phyloP scores from a whole-genome alignment of 2,329 filamentous ascomycete species.

The Lasiodiplodia sp. region DNA sequence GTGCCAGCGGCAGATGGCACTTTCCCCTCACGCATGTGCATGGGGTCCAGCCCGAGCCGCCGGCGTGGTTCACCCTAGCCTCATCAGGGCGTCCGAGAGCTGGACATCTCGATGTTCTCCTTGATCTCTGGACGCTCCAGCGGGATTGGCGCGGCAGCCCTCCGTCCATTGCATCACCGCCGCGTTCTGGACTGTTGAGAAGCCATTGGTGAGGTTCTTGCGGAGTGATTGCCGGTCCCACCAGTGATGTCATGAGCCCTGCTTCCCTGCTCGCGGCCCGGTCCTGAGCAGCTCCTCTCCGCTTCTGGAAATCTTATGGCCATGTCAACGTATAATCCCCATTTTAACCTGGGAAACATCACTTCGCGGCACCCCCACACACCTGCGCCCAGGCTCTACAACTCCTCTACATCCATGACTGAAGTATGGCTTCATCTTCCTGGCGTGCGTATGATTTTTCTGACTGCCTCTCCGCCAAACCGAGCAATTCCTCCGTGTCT shows the following conservation, averaged over 20 bases:
- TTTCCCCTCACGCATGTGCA: not conserved
- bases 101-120: not conserved
- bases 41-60: not conserved
- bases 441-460: not conserved
- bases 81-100: not conserved
- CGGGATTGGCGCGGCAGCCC: too few species aligned
- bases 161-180: not conserved
- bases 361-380: not conserved
- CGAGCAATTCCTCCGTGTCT: not conserved
- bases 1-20: constrained; percentile 6
- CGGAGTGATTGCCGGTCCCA: constrained; percentile 9
- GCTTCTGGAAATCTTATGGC: not conserved
- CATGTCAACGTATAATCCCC: not conserved
- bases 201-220: constrained; percentile 1
- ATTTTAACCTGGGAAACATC: not conserved
- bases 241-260: constrained; percentile 13
- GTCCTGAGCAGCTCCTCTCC: constrained; percentile 1
- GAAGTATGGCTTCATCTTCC: not conserved
- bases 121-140: not conserved
- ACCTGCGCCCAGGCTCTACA: not conserved
- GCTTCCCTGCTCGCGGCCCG: constrained; percentile 7
- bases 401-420: not conserved
- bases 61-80: not conserved
- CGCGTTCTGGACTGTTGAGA: not conserved
- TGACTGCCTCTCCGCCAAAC: not conserved